Conservation (phyloP, 2,329 filamentous ascomycete genomes). For the Basipetospora sp. region DNA sequence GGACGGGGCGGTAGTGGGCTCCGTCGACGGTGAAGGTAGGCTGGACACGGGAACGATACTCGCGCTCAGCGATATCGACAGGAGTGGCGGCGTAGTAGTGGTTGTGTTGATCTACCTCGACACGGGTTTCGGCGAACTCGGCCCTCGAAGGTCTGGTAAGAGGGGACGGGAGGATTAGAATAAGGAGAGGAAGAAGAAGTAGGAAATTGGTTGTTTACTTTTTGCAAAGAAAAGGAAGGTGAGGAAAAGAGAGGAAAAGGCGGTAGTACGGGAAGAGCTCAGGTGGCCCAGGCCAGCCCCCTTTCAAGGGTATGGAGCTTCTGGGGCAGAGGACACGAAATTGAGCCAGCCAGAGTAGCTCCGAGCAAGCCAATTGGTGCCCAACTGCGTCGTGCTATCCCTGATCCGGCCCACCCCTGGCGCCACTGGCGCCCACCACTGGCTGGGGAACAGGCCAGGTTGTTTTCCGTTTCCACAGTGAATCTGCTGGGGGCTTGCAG, state of each 20-base stretch:
- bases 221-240: too few relatives aligned
- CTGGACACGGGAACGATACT: constrained; percentile 49
- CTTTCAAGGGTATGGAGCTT: constrained; percentile 4
- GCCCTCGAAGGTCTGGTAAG: constrained; percentile 17
- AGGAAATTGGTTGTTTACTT: too few relatives aligned
- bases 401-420: constrained; percentile 5
- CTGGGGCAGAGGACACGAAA: constrained; percentile 1
- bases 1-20: constrained; percentile 18
- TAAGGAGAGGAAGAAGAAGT: constrained; percentile 2
- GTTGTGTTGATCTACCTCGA: constrained; percentile 46
- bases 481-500: too few relatives aligned
- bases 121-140: constrained; percentile 47
- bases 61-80: constrained; percentile 50
- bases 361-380: constrained; percentile 6
- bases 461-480: too few relatives aligned
- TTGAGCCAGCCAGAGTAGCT: constrained; percentile 1
- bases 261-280: neutral
- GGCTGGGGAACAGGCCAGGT: neutral
- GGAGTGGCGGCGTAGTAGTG: constrained; percentile 32
- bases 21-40: constrained; percentile 27
- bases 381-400: constrained; percentile 5
- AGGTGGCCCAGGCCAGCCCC: constrained; percentile 4
- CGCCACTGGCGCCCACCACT: constrained; percentile 5
- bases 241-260: constrained; percentile 5
- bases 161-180: constrained; percentile 14